Base-by-base conservation (phyloP, 352 stramenopile genomes). In the Phytophthora capsici region DNA sequence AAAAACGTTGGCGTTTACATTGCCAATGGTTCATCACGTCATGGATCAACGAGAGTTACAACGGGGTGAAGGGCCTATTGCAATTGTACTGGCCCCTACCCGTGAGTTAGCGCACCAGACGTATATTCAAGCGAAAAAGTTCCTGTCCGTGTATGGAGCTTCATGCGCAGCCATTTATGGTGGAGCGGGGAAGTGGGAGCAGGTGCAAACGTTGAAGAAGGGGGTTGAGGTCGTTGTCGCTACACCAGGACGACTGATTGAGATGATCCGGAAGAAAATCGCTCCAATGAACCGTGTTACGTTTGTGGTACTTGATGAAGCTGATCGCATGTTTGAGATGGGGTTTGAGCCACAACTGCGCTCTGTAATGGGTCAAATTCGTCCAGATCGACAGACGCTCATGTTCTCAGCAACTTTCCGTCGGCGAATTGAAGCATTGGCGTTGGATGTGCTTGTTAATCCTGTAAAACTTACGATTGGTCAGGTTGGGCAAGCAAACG, bases 1-100 rank as follows among this genome's bases (percentile, higher is more conserved):
- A 2, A 99, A 99, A 80, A 99, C 97, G 9, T 86, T 99, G 25
- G 95, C 97, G 4, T 99, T 99, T 77, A 89, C 98, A 14, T 68
- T 99, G 53, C 97, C 97, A n/a, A 89, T 98, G 71, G 80, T 99
- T 41, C 72, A 77, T 13, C 86, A 94, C 40, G 77, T 96, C 8
- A 96, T 97, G 87, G 87, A 95, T 60, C 90, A 97, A 75, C 75
- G 86, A 8, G 73, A 90, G 36, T 73, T 96, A 9, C 50, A 71
- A 36, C 82, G 86, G 32, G 82, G 81, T 17, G 86, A 95, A 77
- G 88, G 88, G 0, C 86, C 88, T 0, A 94, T 95, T 57, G 88
- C 84, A 1, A 69, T 96, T 26, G 80, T 95, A 28, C 26, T 96
- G 20, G 84, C 88, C 8, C 89, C 89, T 12, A 95, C 89, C 1